Evolutionary conservation across 495 filamentous ascomycete species (phyloP), one percentile per base, ranked within the genome.

Genomic region (Penicillium coprophilum): DNA sequence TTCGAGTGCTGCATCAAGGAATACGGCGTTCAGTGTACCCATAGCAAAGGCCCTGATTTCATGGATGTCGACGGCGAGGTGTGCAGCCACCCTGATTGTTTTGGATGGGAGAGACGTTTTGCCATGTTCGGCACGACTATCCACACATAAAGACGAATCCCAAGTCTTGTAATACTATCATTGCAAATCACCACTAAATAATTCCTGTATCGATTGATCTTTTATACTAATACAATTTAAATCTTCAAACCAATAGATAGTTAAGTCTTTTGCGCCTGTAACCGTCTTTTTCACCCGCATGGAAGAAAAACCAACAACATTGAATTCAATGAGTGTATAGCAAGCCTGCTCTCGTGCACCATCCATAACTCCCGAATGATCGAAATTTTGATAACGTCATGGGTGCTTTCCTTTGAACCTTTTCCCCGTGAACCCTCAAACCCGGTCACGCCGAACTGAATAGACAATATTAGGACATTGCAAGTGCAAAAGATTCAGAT

Each of bases 71-170:
- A 68, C 48, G 53, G 46, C 19, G 50, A 59, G 27, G 50, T 50
- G n/a, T 76, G 75, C 58, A 66, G 27, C 24, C 44, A 70, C 12
- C 50, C 61, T 0, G 64, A 61, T 34, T 77, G 76, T 47, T 68
- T 77, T 32, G 76, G 74, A 7, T 82, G 80, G 80, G 77, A 82
- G 60, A 75, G 75, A 56, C 69, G 72, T 34, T 82, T 80, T 56
- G 72, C 66, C 28, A 62, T 85, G 55, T 82, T 77, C 57, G 72
- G 70, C 27, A 81, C 78, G 6, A 69, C 67, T 20, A 81, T 83
- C 39, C 53, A 69, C n/a, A 59, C 46, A 50, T 64, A 46, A 60
- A 24, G 21, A 31, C 24, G 21, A 41, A 21, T 3, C 19, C 6
- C 47, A 7, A 21, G 11, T 13, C 7, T 31, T 51, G 17, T 30